phyloP scores from a whole-genome alignment of 495 filamentous ascomycete species.

The Aspergillus nanangensis region DNA sequence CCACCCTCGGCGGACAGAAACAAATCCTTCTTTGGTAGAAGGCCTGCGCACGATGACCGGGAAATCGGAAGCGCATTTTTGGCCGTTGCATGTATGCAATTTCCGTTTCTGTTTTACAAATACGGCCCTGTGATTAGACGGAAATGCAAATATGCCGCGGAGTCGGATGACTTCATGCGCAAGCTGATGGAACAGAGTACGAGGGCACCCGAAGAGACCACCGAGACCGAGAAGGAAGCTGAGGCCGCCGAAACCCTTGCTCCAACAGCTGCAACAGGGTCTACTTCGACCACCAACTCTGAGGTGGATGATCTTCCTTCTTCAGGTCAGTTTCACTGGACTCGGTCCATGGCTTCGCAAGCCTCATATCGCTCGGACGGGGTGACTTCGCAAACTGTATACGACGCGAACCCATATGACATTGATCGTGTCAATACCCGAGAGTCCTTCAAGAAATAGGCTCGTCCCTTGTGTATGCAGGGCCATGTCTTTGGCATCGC shows the following conservation, averaged over 20 bases:
- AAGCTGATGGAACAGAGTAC: slow-evolving; percentile 40
- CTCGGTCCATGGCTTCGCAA: slow-evolving; percentile 3
- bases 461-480: not conserved
- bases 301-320: slow-evolving; percentile 1
- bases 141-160: slow-evolving; percentile 61
- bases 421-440: slow-evolving; percentile 15
- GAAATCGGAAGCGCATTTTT: too few relatives aligned
- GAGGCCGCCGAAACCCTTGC: too few relatives aligned
- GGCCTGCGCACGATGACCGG: too few relatives aligned
- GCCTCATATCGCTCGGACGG: not conserved
- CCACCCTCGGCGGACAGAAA: too few relatives aligned
- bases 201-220: not conserved
- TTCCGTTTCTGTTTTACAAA: slow-evolving; percentile 63
- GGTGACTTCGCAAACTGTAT: slow-evolving; percentile 2
- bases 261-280: not conserved
- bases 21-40: too few relatives aligned
- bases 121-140: slow-evolving; percentile 57
- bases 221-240: not conserved
- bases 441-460: slow-evolving; percentile 9
- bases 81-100: slow-evolving; percentile 58
- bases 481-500: not conserved
- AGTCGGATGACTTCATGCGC: slow-evolving; percentile 40
- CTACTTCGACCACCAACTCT: not conserved
- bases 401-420: slow-evolving; percentile 15
- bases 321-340: not conserved